Base-by-base conservation (phyloP, 148 eudicot species). In the Tetragonia tetragonoides region DNA sequence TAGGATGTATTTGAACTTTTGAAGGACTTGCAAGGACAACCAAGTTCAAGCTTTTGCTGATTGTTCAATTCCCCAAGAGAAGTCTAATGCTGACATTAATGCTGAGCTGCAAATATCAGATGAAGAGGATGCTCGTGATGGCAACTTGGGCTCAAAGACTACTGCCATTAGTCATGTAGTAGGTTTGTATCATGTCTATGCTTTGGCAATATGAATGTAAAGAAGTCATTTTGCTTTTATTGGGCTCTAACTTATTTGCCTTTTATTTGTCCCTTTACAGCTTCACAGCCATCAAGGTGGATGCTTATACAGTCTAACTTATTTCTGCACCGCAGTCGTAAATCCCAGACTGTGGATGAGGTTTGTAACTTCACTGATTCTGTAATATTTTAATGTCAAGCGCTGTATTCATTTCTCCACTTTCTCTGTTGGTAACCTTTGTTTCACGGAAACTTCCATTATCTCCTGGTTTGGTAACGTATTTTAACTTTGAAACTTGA, bases 51-150 rank as follows among this genome's bases (percentile, higher is more conserved):
- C 82, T 59, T 95, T 90, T 81, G 94, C 93, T 75, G 90, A 90
- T 77, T 95, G 99, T 88, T 89, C 90, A 47, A 87, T 91, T 78
- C 95, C 93, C 7, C 99, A 95, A 89, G 97, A 91, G 89, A 95
- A 87, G 86, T 90, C 97, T 68, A 89, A 93, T 88, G 81, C 93
- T 59, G 97, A 88, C 65, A 93, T 95, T 70, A 95, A 95, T 84
- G 89, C 88, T 42, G 99, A 95, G 84, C 76, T 95, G 90, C 90
- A 91, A 78, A 83, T 95, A 87, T 93, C 99, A 75, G 99, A 95
- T 82, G 98, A 89, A 75, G 97, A 95, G 79, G 94, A 90, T 83
- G 92, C 79, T 80, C 66, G 82, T 69, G 81, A 59, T 84, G 78
- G 82, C 72, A 72, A 66, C 72, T 70, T 68, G 76, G 83, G 86